These are phyloP conservation scores for Porcisia hertigi DNA, from an alignment of 208 protist genomes.

Conservation along the genomic window DNA sequence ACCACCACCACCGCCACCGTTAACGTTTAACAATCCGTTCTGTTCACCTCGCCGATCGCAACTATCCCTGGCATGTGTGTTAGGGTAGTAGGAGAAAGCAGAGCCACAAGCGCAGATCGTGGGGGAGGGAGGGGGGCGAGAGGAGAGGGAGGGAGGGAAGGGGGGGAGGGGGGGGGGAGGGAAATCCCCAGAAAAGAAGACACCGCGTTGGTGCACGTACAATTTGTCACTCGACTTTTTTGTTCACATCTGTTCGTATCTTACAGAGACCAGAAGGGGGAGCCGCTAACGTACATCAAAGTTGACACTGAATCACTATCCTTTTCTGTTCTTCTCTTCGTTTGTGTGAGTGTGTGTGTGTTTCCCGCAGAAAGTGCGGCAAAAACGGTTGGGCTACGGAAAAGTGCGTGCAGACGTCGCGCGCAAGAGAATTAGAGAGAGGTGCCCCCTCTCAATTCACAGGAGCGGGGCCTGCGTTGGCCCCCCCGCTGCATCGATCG, in stretches of 20 bases:
- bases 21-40: not conserved
- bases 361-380: not conserved
- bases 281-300: slow-evolving; percentile 2
- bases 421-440: not conserved
- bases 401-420: not conserved
- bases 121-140: not conserved
- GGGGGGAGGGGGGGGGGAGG: too few relatives aligned
- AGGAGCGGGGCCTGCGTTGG: not conserved
- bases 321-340: not conserved
- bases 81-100: not conserved
- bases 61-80: not conserved
- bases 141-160: too few relatives aligned
- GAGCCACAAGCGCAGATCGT: not conserved
- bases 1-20: not conserved
- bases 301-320: not conserved
- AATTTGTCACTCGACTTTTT: not conserved
- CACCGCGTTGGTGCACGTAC: not conserved
- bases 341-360: too few relatives aligned
- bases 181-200: not conserved
- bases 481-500: not conserved
- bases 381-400: too few relatives aligned
- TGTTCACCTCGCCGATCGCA: not conserved
- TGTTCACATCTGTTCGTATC: not conserved
- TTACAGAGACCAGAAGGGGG: not conserved
- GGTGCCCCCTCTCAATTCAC: slow-evolving; percentile 1